Evolutionary conservation across 192 early-diverging fungal species (phyloP).

Genomic region (Linnemannia zychae): DNA sequence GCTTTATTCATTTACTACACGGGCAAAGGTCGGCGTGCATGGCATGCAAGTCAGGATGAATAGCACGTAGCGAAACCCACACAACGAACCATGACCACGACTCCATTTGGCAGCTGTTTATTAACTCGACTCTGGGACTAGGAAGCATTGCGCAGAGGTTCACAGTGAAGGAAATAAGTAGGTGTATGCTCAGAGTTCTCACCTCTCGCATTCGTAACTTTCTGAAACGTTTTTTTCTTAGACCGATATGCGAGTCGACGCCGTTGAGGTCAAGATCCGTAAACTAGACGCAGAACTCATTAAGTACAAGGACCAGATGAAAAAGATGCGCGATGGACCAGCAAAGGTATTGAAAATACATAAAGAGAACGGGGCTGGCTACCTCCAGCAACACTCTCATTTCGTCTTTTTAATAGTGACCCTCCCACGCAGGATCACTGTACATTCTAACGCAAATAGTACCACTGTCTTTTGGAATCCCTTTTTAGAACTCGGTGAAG

Average conservation of each 20-base stretch:
- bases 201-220: no score
- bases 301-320: constrained; percentile 94
- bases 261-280: constrained; percentile 94
- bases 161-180: not conserved
- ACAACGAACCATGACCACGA: not conserved
- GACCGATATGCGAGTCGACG: constrained; percentile 89
- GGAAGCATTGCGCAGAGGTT: not conserved
- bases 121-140: not conserved
- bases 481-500: constrained; percentile 87
- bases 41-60: not conserved
- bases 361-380: not conserved
- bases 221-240: constrained; percentile 44
- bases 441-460: not conserved
- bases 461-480: not conserved
- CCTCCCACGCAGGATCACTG: not conserved
- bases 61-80: not conserved
- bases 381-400: not conserved
- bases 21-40: not conserved
- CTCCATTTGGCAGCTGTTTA: not conserved
- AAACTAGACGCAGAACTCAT: constrained; percentile 95
- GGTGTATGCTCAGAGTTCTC: not conserved
- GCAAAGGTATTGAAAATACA: constrained; percentile 73
- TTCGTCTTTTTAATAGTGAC: not conserved
- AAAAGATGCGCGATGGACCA: constrained; percentile 90
- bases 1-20: not conserved